These are phyloP conservation scores for Cercospora sesami DNA, from an alignment of 2,329 filamentous ascomycete genomes.

Conservation along the genomic window DNA sequence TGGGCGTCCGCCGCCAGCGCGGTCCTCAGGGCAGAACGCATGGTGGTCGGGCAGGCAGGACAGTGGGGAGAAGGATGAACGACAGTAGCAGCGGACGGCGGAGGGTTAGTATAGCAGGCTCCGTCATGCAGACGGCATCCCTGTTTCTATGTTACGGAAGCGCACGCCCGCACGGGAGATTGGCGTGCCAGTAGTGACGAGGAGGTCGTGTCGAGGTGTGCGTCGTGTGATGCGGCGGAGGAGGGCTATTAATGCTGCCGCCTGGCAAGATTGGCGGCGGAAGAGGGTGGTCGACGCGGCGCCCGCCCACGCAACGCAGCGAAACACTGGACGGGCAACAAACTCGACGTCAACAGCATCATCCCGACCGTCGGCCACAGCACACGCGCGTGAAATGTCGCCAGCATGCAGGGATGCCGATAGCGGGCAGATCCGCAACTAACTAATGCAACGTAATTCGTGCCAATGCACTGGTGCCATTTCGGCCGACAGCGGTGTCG, in stretches of 20 bases:
- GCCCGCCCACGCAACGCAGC: neutral
- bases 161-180: neutral
- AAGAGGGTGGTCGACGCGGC: neutral
- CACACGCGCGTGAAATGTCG: neutral
- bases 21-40: constrained; percentile 32
- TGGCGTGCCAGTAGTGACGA: neutral
- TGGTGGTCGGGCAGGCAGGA: constrained; percentile 1
- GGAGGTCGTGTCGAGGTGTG: neutral
- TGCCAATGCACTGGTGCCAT: neutral
- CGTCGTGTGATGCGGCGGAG: neutral
- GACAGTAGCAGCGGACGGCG: neutral
- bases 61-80: neutral
- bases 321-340: neutral
- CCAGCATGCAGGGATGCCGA: neutral
- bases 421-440: neutral
- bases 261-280: neutral
- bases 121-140: constrained; percentile 14
- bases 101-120: neutral
- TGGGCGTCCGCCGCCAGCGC: constrained; percentile 36
- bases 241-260: neutral
- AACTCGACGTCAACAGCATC: constrained; percentile 5
- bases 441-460: neutral
- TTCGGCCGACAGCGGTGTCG: neutral
- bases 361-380: neutral
- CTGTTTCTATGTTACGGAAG: constrained; percentile 8